Evolutionary conservation across 805 yeast genomes (phyloP).

Genomic region (Pichia nanzhaoensis): DNA sequence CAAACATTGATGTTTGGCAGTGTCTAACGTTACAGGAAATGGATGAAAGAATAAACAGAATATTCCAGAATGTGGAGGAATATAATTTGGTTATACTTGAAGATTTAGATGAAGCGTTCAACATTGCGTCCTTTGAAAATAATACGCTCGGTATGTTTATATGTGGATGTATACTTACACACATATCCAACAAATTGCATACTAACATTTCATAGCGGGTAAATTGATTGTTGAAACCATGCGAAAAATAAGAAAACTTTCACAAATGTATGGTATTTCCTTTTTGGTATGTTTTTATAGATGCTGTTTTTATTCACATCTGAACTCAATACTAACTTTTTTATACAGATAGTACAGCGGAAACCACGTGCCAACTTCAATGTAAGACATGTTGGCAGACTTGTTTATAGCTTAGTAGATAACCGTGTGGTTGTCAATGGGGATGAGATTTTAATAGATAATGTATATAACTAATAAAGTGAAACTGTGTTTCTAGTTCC

Average conservation of each 20-base stretch:
- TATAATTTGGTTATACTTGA: conserved; percentile 18
- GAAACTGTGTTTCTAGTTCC: too few relatives aligned
- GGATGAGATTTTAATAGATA: background rate
- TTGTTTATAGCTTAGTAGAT: conserved; percentile 20
- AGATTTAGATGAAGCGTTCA: conserved; percentile 25
- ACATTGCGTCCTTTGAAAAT: conserved; percentile 20
- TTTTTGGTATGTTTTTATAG: conserved; percentile 19
- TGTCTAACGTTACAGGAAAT: background rate
- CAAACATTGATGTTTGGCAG: background rate
- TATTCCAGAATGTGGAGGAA: background rate
- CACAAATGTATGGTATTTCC: conserved; percentile 15
- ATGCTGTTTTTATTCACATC: background rate
- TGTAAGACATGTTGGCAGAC: conserved; percentile 19
- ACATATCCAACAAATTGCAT: background rate
- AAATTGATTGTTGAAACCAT: conserved; percentile 3
- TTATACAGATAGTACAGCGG: conserved; percentile 1
- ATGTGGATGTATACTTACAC: background rate
- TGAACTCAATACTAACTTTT: background rate
- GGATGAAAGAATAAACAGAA: background rate
- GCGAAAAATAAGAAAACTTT: conserved; percentile 19
- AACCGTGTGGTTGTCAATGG: conserved; percentile 13
- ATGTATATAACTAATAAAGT: conserved; percentile 1
- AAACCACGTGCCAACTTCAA: conserved; percentile 10
- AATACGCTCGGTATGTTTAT: conserved; percentile 9
- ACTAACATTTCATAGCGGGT: conserved; percentile 5